A percentile compares a stretch with the other conserved stretches of the same genome.
Evolutionary conservation across 108 stramenopile species (phyloP).

Genomic region (Fragilariopsis cylindrus): DNA sequence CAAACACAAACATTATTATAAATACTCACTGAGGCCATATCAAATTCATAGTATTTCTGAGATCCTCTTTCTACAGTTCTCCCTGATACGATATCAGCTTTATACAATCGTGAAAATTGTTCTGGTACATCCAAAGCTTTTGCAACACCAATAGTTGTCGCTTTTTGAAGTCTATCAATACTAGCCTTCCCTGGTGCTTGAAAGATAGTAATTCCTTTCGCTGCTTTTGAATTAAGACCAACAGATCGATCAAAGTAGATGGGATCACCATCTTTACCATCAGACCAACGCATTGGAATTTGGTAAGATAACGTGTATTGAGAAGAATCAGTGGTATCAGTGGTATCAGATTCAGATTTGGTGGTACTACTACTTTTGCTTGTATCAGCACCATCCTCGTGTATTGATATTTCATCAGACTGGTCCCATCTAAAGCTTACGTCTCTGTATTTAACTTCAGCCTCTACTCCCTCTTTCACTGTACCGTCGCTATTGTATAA

Average conservation of each 20-base stretch:
- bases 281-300: slow-evolving; percentile 72
- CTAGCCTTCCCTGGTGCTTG: slow-evolving; percentile 44
- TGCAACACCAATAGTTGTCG: slow-evolving; percentile 66
- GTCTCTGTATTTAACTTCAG: slow-evolving; percentile 57
- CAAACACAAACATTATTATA: too few relatives aligned
- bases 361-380: not conserved
- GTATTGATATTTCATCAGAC: slow-evolving; percentile 36
- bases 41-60: slow-evolving; percentile 75
- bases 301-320: slow-evolving; percentile 52
- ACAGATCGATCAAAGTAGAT: slow-evolving; percentile 63
- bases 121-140: slow-evolving; percentile 59
- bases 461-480: slow-evolving; percentile 47
- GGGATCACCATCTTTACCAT: slow-evolving; percentile 36
- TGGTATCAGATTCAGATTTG: not conserved
- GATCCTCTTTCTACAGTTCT: slow-evolving; percentile 39
- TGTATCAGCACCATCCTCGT: slow-evolving; percentile 40
- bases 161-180: slow-evolving; percentile 58
- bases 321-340: slow-evolving; percentile 20
- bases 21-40: slow-evolving; percentile 57
- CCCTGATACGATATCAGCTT: slow-evolving; percentile 74
- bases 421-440: slow-evolving; percentile 47
- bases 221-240: slow-evolving; percentile 62
- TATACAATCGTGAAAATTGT: slow-evolving; percentile 48
- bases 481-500: slow-evolving; percentile 82
- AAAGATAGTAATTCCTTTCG: slow-evolving; percentile 70